Evolutionary conservation across 768 basidiomycete species (phyloP), one percentile per base, ranked within the genome.

Genomic region (Pulveroboletus sp.): DNA sequence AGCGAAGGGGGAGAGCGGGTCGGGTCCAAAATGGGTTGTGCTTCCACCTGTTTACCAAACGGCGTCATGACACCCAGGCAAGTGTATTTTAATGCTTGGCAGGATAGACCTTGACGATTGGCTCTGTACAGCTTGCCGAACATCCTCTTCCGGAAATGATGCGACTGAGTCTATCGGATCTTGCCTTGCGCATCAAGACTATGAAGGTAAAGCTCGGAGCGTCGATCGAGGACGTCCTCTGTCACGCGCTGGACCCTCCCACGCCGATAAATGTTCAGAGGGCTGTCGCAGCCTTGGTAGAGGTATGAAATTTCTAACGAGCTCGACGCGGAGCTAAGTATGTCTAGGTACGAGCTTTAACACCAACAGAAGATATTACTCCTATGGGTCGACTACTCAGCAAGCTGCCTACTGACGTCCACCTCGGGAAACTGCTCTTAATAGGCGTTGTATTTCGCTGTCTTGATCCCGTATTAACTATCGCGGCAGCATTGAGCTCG

Each of bases 81-180:
- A 59, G 69, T 53, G 24, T 42, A 13, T 41, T 16, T n/a, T 3
- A 30, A 36, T 37, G 22, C 7, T 10, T 39, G 24, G 16, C 30
- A 7, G 20, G 26, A 26, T 27, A 24, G 42, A 3, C 14, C 24
- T 40, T 39, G 26, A 56, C 32, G 20, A 40, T 23, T 41, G 14
- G 22, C 27, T 29, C 27, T 6, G 14, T 34, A 11, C 54, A 95
- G 92, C 78, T 98, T 75, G 82, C 85, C 3, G 90, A 92, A 14
- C 84, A 89, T 63, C 93, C 93, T 6, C 79, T 92, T 29, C 95
- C 95, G 2, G 95, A 99, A 70, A 99, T 99, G 81, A 82, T 89
- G 74, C 82, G 95, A 19, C 73, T 98, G 5, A 94, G 93, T 58
- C 72, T 98, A 22, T 92, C 93, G 29, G 92, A 97, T 63, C 78